Percentiles rank a stretch among this genome's conserved stretches.
phyloP scores from a whole-genome alignment of 108 stramenopile species.

The Skeletonema costatum region DNA sequence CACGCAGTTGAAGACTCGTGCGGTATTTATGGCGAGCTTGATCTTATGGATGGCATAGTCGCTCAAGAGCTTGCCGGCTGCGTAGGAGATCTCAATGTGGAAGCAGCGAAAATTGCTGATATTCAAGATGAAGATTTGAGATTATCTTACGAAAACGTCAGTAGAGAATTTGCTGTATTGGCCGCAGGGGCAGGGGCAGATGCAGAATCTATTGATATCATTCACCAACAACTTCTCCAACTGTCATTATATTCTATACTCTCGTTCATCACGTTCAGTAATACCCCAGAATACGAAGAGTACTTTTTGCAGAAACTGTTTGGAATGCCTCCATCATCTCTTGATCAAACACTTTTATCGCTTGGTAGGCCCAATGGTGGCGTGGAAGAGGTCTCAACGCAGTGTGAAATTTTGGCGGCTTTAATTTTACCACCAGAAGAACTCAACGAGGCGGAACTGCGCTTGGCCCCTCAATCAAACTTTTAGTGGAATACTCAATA shows the following conservation, averaged over 20 bases:
- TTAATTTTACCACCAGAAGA: neutral
- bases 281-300: slow-evolving; percentile 4
- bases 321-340: neutral
- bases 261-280: neutral
- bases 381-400: slow-evolving; percentile 18
- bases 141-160: neutral
- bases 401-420: slow-evolving; percentile 8
- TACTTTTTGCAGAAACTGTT: neutral
- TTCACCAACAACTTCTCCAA: neutral
- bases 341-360: slow-evolving; percentile 2
- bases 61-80: neutral
- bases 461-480: neutral
- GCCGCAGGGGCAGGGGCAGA: neutral
- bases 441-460: neutral
- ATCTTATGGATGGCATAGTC: slow-evolving; percentile 1
- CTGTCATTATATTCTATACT: neutral
- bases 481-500: neutral
- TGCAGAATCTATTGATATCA: neutral
- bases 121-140: slow-evolving; percentile 25
- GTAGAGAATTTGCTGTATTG: slow-evolving; percentile 4
- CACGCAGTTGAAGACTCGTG: slow-evolving; percentile 21
- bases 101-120: slow-evolving; percentile 18
- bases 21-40: slow-evolving; percentile 16
- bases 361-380: slow-evolving; percentile 12
- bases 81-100: neutral